These are phyloP conservation scores for Saccharum officinarum DNA, from an alignment of 176 grass and related monocot species.

Conservation along the genomic window DNA sequence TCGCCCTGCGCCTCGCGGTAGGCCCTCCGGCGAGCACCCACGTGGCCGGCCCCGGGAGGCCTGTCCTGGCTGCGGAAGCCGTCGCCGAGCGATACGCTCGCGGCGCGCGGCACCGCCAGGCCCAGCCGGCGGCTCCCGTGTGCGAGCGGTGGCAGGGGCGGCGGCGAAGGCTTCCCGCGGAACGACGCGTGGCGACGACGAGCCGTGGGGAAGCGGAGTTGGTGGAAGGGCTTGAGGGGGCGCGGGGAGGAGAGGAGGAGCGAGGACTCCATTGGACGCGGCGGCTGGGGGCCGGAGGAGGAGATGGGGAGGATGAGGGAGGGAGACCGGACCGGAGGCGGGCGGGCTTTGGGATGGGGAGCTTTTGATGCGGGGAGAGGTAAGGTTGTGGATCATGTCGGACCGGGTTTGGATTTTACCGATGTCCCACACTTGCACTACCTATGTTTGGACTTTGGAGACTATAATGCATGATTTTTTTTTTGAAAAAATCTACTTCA, in stretches of 20 bases:
- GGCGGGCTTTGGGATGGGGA: not conserved
- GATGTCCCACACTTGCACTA: not conserved
- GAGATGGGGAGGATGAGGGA: conserved; percentile 4
- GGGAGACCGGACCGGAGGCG: not conserved
- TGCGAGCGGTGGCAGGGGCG: conserved; percentile 14
- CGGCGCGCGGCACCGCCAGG: conserved; percentile 34
- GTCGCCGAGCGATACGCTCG: conserved; percentile 39
- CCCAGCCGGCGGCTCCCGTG: not conserved
- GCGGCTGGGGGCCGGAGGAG: not conserved
- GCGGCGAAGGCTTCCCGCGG: not conserved
- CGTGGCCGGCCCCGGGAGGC: conserved; percentile 27
- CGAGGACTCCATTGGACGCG: conserved; percentile 69
- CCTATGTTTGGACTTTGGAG: too few species aligned
- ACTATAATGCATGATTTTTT: too few species aligned
- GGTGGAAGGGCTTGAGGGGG: conserved; percentile 37
- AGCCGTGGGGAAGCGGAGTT: conserved; percentile 2
- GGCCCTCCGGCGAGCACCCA: conserved; percentile 42
- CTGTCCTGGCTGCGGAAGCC: conserved; percentile 39
- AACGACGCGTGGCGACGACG: conserved; percentile 21
- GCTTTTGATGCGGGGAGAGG: not conserved
- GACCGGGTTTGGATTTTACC: not conserved
- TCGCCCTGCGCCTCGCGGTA: conserved; percentile 67
- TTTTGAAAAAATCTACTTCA: too few species aligned
- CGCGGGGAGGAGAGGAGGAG: conserved; percentile 55
- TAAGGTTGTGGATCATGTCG: conserved; percentile 28